Evolutionary conservation across 441 rosid species (phyloP).

Genomic region (Bocquillonia castaneifolia): DNA sequence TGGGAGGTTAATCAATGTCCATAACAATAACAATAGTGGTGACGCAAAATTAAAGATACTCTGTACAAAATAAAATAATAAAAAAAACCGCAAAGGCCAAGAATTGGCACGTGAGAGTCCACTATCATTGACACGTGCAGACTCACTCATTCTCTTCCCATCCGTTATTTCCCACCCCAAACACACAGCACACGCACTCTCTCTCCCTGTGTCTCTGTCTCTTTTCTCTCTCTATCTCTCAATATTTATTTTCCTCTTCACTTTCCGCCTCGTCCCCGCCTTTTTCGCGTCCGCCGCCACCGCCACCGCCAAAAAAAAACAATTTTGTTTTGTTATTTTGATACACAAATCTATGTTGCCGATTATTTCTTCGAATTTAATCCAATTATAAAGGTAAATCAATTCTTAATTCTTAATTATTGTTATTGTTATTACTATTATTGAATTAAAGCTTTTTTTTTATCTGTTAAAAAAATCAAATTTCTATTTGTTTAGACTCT

Average conservation of each 20-base stretch:
- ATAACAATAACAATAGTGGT: too few relatives aligned
- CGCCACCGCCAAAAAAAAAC: conserved; percentile 21
- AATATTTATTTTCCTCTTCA: background rate
- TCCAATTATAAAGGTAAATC: conserved; percentile 31
- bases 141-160: conserved; percentile 15
- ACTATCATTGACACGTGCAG: conserved; percentile 39
- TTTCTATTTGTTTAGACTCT: too few relatives aligned
- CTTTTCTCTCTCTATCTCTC: conserved; percentile 21
- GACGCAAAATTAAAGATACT: too few relatives aligned
- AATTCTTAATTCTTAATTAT: background rate
- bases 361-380: conserved; percentile 18
- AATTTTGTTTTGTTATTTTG: background rate
- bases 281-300: conserved; percentile 25
- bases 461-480: background rate
- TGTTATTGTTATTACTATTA: background rate
- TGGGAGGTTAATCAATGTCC: too few relatives aligned
- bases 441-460: background rate
- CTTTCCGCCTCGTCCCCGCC: conserved; percentile 16
- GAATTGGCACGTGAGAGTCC: conserved; percentile 38
- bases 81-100: background rate
- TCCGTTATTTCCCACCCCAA: conserved; percentile 22
- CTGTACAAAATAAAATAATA: too few relatives aligned
- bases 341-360: conserved; percentile 4
- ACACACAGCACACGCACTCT: background rate
- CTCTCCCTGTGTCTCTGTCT: background rate